A percentile compares a stretch with the other conserved stretches of the same genome.
phyloP scores from a whole-genome alignment of 495 filamentous ascomycete species.

The Lasiosphaeris hirsuta region DNA sequence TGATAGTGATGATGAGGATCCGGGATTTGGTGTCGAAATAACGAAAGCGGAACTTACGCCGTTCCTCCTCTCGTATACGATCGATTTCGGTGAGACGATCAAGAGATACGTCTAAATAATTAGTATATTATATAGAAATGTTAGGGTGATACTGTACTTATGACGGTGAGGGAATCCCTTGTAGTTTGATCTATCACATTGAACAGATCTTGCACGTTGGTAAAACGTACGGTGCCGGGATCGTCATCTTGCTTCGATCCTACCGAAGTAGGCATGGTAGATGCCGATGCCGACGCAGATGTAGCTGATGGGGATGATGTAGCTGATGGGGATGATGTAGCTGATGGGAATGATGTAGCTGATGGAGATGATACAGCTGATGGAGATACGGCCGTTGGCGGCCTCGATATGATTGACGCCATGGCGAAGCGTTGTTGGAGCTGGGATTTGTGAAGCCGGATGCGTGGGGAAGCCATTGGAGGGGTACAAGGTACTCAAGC shows the following conservation, averaged over 20 bases:
- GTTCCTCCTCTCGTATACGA: constrained; percentile 14
- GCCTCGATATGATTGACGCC: not conserved
- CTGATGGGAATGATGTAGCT: too few species aligned
- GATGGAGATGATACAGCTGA: too few species aligned
- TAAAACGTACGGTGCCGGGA: not conserved
- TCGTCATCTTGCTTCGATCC: not conserved
- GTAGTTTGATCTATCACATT: constrained; percentile 2
- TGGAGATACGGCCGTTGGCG: not conserved
- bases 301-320: not conserved
- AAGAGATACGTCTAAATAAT: constrained; percentile 16
- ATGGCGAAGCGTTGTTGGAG: not conserved
- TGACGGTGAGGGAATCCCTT: constrained; percentile 10
- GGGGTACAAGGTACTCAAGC: not conserved
- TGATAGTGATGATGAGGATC: too few species aligned
- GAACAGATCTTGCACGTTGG: constrained; percentile 4
- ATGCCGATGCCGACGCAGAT: not conserved
- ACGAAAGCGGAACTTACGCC: constrained; percentile 22
- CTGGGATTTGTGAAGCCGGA: not conserved
- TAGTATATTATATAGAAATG: constrained; percentile 16
- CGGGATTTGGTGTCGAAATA: not conserved
- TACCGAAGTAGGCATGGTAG: constrained; percentile 1
- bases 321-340: too few species aligned
- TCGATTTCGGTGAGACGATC: constrained; percentile 16
- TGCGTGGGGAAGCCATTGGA: constrained; percentile 1
- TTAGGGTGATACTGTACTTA: constrained; percentile 8